Conservation (phyloP, 805 yeast species). For the Sungouiella thailandica region DNA sequence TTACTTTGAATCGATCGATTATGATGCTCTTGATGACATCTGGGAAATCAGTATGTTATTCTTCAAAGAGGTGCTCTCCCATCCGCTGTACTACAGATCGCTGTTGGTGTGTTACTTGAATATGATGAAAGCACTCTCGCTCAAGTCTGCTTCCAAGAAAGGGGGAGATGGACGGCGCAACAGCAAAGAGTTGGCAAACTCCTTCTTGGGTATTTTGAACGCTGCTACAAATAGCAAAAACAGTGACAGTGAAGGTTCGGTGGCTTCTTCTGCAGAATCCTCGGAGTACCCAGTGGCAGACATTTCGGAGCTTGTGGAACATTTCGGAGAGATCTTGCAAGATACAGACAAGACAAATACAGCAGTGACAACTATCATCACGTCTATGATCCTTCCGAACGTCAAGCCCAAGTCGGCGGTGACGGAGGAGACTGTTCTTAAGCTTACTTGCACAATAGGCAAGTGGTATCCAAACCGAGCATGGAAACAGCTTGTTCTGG, state of each 20-base stretch:
- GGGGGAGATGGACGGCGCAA: constrained; percentile 58
- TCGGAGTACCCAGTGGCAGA: constrained; percentile 17
- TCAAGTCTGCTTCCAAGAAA: constrained; percentile 53
- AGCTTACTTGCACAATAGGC: constrained; percentile 39
- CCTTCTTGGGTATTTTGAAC: constrained; percentile 27
- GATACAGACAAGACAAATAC: constrained; percentile 60
- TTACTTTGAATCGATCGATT: constrained; percentile 64
- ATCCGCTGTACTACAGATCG: constrained; percentile 41
- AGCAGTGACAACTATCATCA: constrained; percentile 47
- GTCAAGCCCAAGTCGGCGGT: constrained; percentile 40
- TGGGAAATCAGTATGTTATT: constrained; percentile 58
- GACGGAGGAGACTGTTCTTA: constrained; percentile 37
- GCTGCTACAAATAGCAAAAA: constrained; percentile 10
- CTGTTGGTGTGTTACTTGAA: constrained; percentile 51
- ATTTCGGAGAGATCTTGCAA: constrained; percentile 37
- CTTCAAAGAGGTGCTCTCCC: constrained; percentile 52
- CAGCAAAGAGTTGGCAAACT: constrained; percentile 50
- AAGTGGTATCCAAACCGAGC: constrained; percentile 36
- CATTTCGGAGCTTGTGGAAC: constrained; percentile 25
- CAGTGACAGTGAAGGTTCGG: constrained; percentile 8
- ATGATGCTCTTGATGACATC: constrained; percentile 75
- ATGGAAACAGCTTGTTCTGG: constrained; percentile 65
- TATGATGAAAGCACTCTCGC: constrained; percentile 47
- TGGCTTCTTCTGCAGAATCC: neutral
- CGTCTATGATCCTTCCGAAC: constrained; percentile 50